Base-by-base conservation (phyloP, 2,329 filamentous ascomycete species). In the Aspergillus niger region DNA sequence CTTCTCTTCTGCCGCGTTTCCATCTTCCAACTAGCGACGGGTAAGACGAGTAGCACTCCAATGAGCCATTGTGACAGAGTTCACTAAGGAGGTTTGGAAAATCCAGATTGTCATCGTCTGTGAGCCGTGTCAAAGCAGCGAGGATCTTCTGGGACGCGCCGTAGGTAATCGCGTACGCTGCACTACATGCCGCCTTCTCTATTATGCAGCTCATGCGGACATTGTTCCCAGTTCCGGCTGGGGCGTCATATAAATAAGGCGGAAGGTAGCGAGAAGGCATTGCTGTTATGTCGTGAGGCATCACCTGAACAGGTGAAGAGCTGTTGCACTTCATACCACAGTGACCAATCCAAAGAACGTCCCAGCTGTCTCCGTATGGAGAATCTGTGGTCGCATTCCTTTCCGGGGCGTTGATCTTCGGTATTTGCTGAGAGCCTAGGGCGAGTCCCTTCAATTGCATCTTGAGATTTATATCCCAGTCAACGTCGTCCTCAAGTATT, bases 281-380 rank as follows among this genome's bases (percentile, higher is more conserved):
- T 11, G 32, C 50, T 8, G 50, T 52, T 24, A 52, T 39, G 30
- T 52, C 50, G 36, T 52, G 50, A 10, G 50, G 50, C 17, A 38
- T 39, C 26, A 52, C 1, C 6, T 38, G 50, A 5, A 52, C 8
- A 32, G 28, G 20, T 2, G 32, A 52, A 6, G 13, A 32, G 50
- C n/a, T 8, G 8, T 32, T 24, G 11, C 50, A 52, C n/a, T n/a
- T 52, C 20, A 52, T 32, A n/a, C 50, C 50, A 15, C 50, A 52
- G 22, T 39, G 50, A 7, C 50, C 50, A 7, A 52, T 10, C 50
- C 50, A 52, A 3, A 52, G 30, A 15, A 52, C 28, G 17, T 52
- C 50, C 50, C 50, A 52, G 20, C 50, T 22, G 22, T 52, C 50
- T 24, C 50, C 50, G 36, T 52, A 52, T n/a, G 50, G 50, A 5